A percentile compares a stretch with the other conserved stretches of the same genome.
Conservation (phyloP, 768 basidiomycete genomes). For the Podaxis sp. region DNA sequence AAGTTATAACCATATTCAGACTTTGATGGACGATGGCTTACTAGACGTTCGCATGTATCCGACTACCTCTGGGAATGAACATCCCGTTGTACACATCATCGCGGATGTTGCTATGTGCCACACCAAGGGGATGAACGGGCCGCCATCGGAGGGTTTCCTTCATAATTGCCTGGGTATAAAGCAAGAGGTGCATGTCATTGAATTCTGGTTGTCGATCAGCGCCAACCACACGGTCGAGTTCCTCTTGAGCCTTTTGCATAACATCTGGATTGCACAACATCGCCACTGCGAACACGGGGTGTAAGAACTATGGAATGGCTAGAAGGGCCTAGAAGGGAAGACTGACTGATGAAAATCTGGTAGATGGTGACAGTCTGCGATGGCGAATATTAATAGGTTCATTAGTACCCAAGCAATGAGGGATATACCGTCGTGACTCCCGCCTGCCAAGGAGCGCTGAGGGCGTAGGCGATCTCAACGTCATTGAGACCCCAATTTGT, state of each 20-base stretch:
- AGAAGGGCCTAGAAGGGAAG: background rate
- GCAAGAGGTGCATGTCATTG: constrained; percentile 20
- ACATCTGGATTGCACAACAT: constrained; percentile 27
- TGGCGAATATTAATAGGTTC: background rate
- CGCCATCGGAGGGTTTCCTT: constrained; percentile 24
- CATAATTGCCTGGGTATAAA: constrained; percentile 22
- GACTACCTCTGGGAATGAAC: constrained; percentile 35
- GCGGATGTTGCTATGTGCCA: constrained; percentile 31
- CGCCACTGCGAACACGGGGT: constrained; percentile 17
- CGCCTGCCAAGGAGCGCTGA: constrained; percentile 28
- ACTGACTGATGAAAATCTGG: constrained; percentile 16
- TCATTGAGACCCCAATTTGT: constrained; percentile 38
- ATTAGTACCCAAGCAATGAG: background rate
- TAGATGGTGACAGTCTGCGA: constrained; percentile 6
- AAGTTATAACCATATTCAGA: background rate
- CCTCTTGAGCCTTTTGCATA: constrained; percentile 28
- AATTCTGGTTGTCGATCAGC: constrained; percentile 25
- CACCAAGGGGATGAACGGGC: constrained; percentile 25
- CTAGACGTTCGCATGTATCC: constrained; percentile 24
- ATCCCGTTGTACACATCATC: constrained; percentile 37
- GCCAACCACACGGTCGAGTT: constrained; percentile 30
- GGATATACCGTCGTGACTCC: constrained; percentile 28
- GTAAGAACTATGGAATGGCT: background rate
- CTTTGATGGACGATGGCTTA: constrained; percentile 11
- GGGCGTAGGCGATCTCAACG: constrained; percentile 40